Evolutionary conservation across 768 basidiomycete species (phyloP), one percentile per base, ranked within the genome.

Genomic region (Termitomyces sp.): DNA sequence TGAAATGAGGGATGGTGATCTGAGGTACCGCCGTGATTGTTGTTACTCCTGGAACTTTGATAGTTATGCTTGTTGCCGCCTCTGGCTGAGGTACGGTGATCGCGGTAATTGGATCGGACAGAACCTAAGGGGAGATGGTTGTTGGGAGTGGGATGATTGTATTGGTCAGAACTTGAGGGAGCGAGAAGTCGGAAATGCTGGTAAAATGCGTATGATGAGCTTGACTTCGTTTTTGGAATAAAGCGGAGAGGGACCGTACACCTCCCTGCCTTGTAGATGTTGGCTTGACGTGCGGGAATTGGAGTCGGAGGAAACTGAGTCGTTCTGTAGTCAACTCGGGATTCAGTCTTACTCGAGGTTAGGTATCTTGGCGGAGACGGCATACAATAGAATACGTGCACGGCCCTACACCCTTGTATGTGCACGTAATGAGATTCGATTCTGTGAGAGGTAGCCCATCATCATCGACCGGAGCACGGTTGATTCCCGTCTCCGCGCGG

Each of bases 241-340:
- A 14, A 23, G n/a, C 10, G 21, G 5, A 42, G 3, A 11, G 11
- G n/a, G 7, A 42, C 11, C 41, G 21, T 42, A 42, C 41, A 23
- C 0, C 5, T 42, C 41, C 12, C 41, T 23, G 45, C 19, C 27
- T 49, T 58, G 57, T 6, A 40, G 47, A n/a, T n/a, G n/a, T 9
- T 54, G 16, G 12, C 52, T 35, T 16, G 32, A 17, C 12, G 52
- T 48, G 28, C 57, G 54, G 21, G 41, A 12, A n/a, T 42, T 58
- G 1, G 47, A 48, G 16, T 47, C 47, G 19, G 48, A 58, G 4
- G 57, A 58, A 14, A 58, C 34, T 17, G 52, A 35, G 11, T 52
- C 42, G 10, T 50, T 28, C 57, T 58, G 44, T 28, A 5, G 5
- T 32, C 8, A 12, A n/a, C 14, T 8, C 21, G 2, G 14, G 21